Evolutionary conservation across 371 early-diverging fungal species (phyloP), one percentile per base, ranked within the genome.

Genomic region (Blakeslea trispora): DNA sequence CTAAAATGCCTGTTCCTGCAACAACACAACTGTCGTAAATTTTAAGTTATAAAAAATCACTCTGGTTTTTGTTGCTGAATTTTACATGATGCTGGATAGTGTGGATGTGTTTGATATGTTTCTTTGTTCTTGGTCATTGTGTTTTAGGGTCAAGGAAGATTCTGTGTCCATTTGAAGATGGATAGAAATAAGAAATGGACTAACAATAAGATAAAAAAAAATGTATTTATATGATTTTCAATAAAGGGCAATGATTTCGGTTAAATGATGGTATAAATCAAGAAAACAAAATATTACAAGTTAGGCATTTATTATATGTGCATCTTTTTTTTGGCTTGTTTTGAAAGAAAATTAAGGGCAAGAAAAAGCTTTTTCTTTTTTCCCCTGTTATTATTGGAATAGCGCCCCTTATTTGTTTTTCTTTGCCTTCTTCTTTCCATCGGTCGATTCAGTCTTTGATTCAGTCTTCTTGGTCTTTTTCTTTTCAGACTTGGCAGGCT

Each of bases 1-100:
- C 92, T 10, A 94, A 74, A 22, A 91, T 85, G 18, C 95, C 95
- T 11, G 91, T 88, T 22, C 94, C 95, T 10, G 91, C 91, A 23
- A 91, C 82, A 5, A 92, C 89, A 71, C 92, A 89, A 34, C 87
- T 86, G 21, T 11, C 34, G 49, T 23, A 13, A 14, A 24, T 22
- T n/a, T 28, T 18, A 45, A 17, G 9, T 21, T 24, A 37, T 8
- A 53, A 15, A 32, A 15, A 14, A 34, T 14, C 24, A 45, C 22
- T 21, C 9, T 37, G 14, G 21, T 45, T 31, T 43, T 14, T 22
- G n/a, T 23, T 5, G 40, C 21, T 31, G 23, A 51, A 43, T 52
- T n/a, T n/a, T 53, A 63, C 63, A 63, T 63, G 35, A 63, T 63
- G 23, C 63, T 63, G 8, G 57, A 52, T 37, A 63, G 22, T 11